Evolutionary conservation across 257 asterid genomes (phyloP).

Genomic region (Ilex aquifolium): DNA sequence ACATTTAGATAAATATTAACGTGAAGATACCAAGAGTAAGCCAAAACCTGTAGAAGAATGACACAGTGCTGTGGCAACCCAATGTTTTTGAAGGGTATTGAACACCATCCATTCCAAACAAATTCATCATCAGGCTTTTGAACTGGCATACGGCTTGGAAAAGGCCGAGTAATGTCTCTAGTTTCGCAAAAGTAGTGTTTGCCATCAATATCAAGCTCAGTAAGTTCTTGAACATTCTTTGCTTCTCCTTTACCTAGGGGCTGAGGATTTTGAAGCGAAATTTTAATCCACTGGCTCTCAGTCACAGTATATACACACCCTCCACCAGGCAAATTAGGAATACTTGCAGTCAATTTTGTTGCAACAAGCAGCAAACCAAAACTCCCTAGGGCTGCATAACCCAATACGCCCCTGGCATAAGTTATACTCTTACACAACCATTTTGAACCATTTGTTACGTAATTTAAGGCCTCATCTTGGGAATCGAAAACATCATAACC

Average conservation of each 20-base stretch:
- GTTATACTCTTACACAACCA: slow-evolving; percentile 59
- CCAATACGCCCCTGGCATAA: slow-evolving; percentile 80
- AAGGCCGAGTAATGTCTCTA: slow-evolving; percentile 89
- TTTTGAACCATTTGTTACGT: slow-evolving; percentile 69
- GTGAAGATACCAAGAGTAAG: slow-evolving; percentile 36
- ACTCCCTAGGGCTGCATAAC: slow-evolving; percentile 90
- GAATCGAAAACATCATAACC: slow-evolving; percentile 81
- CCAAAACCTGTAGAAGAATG: slow-evolving; percentile 83
- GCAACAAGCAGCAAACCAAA: slow-evolving; percentile 74
- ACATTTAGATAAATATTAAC: slow-evolving; percentile 14
- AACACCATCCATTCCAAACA: slow-evolving; percentile 97
- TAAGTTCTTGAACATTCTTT: slow-evolving; percentile 80
- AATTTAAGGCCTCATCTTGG: slow-evolving; percentile 76
- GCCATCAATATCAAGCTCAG: slow-evolving; percentile 92
- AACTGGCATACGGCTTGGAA: slow-evolving; percentile 86
- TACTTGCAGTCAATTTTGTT: slow-evolving; percentile 62
- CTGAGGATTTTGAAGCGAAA: slow-evolving; percentile 85
- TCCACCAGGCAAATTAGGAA: slow-evolving; percentile 93
- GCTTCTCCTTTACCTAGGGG: slow-evolving; percentile 83
- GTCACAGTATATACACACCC: slow-evolving; percentile 79
- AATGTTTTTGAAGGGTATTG: slow-evolving; percentile 70
- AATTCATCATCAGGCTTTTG: slow-evolving; percentile 87
- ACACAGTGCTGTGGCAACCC: slow-evolving; percentile 92
- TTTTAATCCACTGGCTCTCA: slow-evolving; percentile 92
- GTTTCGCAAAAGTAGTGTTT: slow-evolving; percentile 91